These are phyloP conservation scores for Zygoascus bituminiphila DNA, from an alignment of 805 yeast species.

Conservation along the genomic window DNA sequence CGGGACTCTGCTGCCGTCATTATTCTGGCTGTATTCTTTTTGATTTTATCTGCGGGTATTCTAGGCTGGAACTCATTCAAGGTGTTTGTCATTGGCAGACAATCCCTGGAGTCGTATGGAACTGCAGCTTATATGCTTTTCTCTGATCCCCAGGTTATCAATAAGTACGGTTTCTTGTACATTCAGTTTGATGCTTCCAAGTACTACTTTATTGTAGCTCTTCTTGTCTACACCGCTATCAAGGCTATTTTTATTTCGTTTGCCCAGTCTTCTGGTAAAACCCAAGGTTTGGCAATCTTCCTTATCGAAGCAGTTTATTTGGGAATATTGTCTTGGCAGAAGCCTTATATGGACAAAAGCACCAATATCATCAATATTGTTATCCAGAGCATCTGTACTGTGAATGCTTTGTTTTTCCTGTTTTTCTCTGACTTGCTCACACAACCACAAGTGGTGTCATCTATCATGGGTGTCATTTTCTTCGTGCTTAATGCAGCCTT, in stretches of 20 bases:
- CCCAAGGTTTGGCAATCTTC: conserved; percentile 71
- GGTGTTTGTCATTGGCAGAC: conserved; percentile 53
- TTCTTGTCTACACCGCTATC: conserved; percentile 50
- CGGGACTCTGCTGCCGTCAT: conserved; percentile 84
- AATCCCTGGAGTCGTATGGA: conserved; percentile 50
- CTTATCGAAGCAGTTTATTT: conserved; percentile 67
- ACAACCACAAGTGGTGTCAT: conserved; percentile 68
- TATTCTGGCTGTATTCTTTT: conserved; percentile 66
- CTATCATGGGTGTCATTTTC: conserved; percentile 88
- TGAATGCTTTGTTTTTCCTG: conserved; percentile 76
- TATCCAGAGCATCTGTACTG: conserved; percentile 60
- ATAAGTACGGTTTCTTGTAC: conserved; percentile 81
- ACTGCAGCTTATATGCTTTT: conserved; percentile 85
- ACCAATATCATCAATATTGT: conserved; percentile 71
- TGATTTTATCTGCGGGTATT: conserved; percentile 51
- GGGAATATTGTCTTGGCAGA: conserved; percentile 48
- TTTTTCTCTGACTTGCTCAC: conserved; percentile 81
- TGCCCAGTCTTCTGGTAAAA: conserved; percentile 72
- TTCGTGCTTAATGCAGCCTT: conserved; percentile 86
- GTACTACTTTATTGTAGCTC: conserved; percentile 75
- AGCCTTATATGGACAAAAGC: conserved; percentile 75
- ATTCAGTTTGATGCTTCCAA: conserved; percentile 76
- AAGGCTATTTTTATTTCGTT: conserved; percentile 70
- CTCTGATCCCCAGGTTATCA: conserved; percentile 63
- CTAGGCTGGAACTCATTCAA: conserved; percentile 60